phyloP scores from a whole-genome alignment of 2,329 filamentous ascomycete genomes.

The Exophiala mesophila region DNA sequence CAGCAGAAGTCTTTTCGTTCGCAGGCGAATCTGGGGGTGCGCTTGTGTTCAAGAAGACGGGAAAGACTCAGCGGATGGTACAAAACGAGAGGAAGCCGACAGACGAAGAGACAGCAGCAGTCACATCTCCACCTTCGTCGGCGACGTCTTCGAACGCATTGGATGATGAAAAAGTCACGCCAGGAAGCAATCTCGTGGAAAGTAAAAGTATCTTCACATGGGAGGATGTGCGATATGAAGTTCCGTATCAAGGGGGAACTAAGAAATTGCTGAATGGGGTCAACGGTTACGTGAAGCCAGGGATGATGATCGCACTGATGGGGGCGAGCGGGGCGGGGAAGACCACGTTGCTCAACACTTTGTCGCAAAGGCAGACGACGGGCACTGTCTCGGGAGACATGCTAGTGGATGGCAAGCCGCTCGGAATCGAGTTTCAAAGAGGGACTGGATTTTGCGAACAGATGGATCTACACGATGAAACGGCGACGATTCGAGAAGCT shows the following conservation, averaged over 20 bases:
- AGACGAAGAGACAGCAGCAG: conserved; percentile 54
- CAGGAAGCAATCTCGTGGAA: conserved; percentile 46
- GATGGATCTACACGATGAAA: conserved; percentile 65
- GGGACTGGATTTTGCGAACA: conserved; percentile 69
- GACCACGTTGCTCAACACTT: conserved; percentile 73
- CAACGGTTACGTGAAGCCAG: conserved; percentile 73
- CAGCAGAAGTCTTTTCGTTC: conserved; percentile 65
- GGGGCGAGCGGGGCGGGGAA: conserved; percentile 79
- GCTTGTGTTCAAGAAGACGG: conserved; percentile 66
- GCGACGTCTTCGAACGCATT: conserved; percentile 33
- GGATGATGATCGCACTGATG: conserved; percentile 74
- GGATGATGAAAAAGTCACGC: conserved; percentile 35
- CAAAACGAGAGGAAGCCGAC: conserved; percentile 39
- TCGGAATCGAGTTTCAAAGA: conserved; percentile 61
- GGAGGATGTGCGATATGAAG: conserved; percentile 65
- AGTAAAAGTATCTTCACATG: conserved; percentile 67
- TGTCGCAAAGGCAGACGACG: conserved; percentile 65
- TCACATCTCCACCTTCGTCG: conserved; percentile 28
- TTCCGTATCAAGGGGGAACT: conserved; percentile 60
- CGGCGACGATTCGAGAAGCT: conserved; percentile 62
- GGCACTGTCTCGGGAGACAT: conserved; percentile 64
- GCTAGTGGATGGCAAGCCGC: conserved; percentile 62
- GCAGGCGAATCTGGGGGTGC: conserved; percentile 53
- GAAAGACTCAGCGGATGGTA: conserved; percentile 52
- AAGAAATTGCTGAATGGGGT: conserved; percentile 64